Evolutionary conservation across 176 grass and related monocot species (phyloP).

Genomic region (Areca catechu): DNA sequence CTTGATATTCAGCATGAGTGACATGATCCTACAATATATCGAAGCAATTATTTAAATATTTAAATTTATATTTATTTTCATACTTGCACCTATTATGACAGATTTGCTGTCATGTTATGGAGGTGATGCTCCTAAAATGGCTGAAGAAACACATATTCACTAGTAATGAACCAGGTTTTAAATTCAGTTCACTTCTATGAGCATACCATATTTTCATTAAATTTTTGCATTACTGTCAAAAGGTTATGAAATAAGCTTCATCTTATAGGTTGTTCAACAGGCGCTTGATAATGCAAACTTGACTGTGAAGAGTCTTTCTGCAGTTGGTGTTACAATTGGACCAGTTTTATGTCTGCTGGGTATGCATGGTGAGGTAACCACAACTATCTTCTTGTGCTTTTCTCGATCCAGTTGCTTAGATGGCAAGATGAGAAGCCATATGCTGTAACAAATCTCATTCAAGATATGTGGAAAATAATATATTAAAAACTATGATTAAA

Average conservation of each 20-base stretch:
- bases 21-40: too few species aligned
- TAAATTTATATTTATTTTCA: background rate
- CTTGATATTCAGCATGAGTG: too few species aligned
- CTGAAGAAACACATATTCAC: slow-evolving; percentile 75
- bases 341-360: slow-evolving; percentile 29
- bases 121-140: slow-evolving; percentile 62
- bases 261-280: slow-evolving; percentile 70
- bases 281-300: slow-evolving; percentile 64
- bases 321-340: slow-evolving; percentile 79
- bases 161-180: slow-evolving; percentile 70
- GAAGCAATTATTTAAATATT: slow-evolving; percentile 2
- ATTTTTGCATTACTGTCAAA: too few species aligned
- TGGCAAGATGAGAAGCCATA: too few species aligned
- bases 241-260: background rate
- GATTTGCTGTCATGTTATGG: slow-evolving; percentile 83
- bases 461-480: too few species aligned
- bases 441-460: too few species aligned
- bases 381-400: too few species aligned
- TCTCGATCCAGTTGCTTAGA: too few species aligned
- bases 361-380: too few species aligned
- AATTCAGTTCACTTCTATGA: slow-evolving; percentile 1
- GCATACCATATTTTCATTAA: too few species aligned
- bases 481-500: too few species aligned
- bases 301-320: slow-evolving; percentile 60
- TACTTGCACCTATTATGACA: slow-evolving; percentile 33